phyloP scores from a whole-genome alignment of 345 rosid species.

The Acer yangbiense region DNA sequence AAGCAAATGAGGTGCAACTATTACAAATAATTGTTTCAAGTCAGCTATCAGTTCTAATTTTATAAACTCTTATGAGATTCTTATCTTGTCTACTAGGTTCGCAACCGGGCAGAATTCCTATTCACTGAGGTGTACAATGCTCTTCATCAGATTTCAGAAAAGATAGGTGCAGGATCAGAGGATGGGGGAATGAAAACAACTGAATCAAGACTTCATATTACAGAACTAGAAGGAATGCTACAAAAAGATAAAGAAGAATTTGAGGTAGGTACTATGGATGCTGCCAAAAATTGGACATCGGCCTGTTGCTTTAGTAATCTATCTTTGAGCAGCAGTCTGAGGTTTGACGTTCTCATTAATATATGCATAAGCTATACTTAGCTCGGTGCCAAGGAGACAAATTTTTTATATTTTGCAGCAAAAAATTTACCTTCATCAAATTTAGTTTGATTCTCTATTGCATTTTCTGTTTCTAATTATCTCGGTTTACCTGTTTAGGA shows the following conservation, averaged over 20 bases:
- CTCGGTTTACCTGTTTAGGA: slow-evolving; percentile 44
- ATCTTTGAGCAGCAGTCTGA: slow-evolving; percentile 9
- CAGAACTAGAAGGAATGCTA: slow-evolving; percentile 63
- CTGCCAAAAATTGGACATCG: slow-evolving; percentile 1
- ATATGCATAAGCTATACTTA: slow-evolving; percentile 1
- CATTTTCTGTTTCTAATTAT: slow-evolving; percentile 12
- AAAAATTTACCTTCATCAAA: not conserved
- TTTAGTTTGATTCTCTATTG: not conserved
- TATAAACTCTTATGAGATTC: slow-evolving; percentile 15
- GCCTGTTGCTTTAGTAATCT: not conserved
- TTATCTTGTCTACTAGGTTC: slow-evolving; percentile 48
- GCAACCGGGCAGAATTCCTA: slow-evolving; percentile 53
- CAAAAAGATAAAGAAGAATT: slow-evolving; percentile 72
- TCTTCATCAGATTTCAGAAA: slow-evolving; percentile 53
- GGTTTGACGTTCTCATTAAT: not conserved
- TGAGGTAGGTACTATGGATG: slow-evolving; percentile 54
- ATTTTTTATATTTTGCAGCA: not conserved
- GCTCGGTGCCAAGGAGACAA: not conserved
- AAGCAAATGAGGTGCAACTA: slow-evolving; percentile 69
- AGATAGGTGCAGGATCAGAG: slow-evolving; percentile 41
- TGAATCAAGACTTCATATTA: slow-evolving; percentile 40
- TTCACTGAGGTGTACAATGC: slow-evolving; percentile 67
- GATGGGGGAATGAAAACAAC: slow-evolving; percentile 32
- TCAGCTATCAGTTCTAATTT: slow-evolving; percentile 10
- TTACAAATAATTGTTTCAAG: slow-evolving; percentile 13